phyloP scores from a whole-genome alignment of 202 grass and related monocot species.

The Schoenoplectus tabernaemontani region DNA sequence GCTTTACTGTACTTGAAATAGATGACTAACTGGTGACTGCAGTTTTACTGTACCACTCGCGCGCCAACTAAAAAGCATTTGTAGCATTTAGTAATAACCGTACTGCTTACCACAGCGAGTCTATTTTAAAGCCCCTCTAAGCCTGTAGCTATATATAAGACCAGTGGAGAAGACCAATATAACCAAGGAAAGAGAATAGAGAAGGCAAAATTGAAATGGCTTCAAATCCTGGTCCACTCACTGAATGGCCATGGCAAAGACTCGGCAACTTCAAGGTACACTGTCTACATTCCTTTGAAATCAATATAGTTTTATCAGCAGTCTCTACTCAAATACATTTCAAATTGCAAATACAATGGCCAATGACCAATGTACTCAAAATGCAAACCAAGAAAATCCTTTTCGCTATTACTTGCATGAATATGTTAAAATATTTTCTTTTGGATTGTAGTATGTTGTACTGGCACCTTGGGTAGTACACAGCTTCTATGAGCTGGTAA shows the following conservation, averaged over 20 bases:
- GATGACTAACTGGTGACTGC: too few relatives aligned
- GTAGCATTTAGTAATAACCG: too few relatives aligned
- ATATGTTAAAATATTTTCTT: background rate
- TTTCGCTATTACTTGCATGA: background rate
- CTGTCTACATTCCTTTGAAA: background rate
- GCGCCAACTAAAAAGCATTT: too few relatives aligned
- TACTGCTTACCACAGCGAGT: slow-evolving; percentile 3
- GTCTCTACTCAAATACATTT: background rate
- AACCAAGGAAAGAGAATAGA: background rate
- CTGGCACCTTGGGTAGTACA: slow-evolving; percentile 64
- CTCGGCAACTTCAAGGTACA: slow-evolving; percentile 88
- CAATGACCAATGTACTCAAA: too few relatives aligned
- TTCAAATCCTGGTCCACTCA: slow-evolving; percentile 69
- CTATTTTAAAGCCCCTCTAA: background rate
- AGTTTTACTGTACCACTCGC: background rate
- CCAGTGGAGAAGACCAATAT: background rate
- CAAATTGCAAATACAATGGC: background rate
- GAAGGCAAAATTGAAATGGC: slow-evolving; percentile 36
- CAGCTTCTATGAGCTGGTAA: slow-evolving; percentile 28
- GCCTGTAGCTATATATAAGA: background rate
- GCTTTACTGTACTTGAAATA: too few relatives aligned
- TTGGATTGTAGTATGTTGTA: slow-evolving; percentile 46
- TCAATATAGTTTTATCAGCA: background rate
- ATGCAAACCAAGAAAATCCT: too few relatives aligned
- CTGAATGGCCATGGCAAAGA: slow-evolving; percentile 87